Evolutionary conservation across 139 green algal genomes (phyloP).

Genomic region (Bryopsis sp.): DNA sequence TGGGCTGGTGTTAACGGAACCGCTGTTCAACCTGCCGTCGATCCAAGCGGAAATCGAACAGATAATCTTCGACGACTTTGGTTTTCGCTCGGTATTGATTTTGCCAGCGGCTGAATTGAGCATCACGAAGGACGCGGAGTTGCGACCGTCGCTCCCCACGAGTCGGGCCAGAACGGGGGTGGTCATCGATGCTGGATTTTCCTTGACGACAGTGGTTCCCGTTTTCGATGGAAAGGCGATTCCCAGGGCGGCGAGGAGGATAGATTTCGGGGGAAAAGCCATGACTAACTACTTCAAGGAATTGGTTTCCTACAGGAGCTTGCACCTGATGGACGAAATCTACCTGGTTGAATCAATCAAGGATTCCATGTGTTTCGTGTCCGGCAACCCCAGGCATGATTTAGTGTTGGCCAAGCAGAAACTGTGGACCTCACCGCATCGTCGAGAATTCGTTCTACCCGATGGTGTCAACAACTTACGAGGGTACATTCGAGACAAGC

Average conservation of each 20-base stretch:
- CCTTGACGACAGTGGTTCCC: constrained; percentile 31
- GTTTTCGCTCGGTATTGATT: constrained; percentile 48
- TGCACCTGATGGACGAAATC: constrained; percentile 95
- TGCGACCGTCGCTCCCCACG: constrained; percentile 28
- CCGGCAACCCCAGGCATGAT: constrained; percentile 40
- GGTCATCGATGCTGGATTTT: constrained; percentile 62
- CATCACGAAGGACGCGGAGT: constrained; percentile 28
- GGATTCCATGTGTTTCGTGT: constrained; percentile 82
- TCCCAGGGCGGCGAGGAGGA: constrained; percentile 46
- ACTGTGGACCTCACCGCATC: constrained; percentile 31
- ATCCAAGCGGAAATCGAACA: constrained; percentile 38
- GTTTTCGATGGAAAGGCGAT: constrained; percentile 41
- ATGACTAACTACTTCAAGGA: constrained; percentile 98
- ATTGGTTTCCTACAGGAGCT: constrained; percentile 75
- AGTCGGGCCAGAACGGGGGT: constrained; percentile 23
- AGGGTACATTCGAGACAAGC: constrained; percentile 54
- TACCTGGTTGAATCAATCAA: constrained; percentile 92
- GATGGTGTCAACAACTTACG: constrained; percentile 77
- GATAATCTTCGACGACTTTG: constrained; percentile 74
- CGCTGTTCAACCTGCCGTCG: constrained; percentile 67
- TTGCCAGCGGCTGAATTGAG: constrained; percentile 46
- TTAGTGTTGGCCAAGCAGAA: constrained; percentile 19
- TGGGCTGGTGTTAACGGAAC: constrained; percentile 69
- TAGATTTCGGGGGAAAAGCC: constrained; percentile 94
- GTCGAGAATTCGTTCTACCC: constrained; percentile 80